Percentiles rank a stretch among this genome's conserved stretches.
Conservation (phyloP, 805 yeast species). For the Saccharomycopsis lassenensis region DNA sequence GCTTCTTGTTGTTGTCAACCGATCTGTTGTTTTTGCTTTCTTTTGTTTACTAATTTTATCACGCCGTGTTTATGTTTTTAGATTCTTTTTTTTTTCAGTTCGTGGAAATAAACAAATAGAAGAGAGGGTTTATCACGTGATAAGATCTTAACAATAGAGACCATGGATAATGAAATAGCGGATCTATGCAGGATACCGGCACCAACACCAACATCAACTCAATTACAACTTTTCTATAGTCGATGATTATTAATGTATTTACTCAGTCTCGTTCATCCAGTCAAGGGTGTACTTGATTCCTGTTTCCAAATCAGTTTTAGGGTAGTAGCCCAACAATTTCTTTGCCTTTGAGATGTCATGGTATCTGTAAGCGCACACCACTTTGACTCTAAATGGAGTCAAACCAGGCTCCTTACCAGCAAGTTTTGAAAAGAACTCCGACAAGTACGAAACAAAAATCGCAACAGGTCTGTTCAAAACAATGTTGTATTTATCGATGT, state of each 20-base stretch:
- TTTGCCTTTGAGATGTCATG: slow-evolving; percentile 89
- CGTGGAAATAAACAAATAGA: too few species aligned
- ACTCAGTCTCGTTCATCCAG: slow-evolving; percentile 74
- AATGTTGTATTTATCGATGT: slow-evolving; percentile 56
- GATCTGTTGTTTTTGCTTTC: too few species aligned
- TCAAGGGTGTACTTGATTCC: slow-evolving; percentile 73
- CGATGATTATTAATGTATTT: slow-evolving; percentile 6
- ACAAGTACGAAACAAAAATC: slow-evolving; percentile 65
- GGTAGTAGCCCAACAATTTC: slow-evolving; percentile 61
- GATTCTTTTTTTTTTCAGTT: too few species aligned
- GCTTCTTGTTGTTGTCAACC: too few species aligned
- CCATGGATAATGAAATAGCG: too few species aligned
- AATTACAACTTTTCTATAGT: neutral
- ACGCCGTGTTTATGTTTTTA: too few species aligned
- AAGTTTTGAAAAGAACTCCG: slow-evolving; percentile 62
- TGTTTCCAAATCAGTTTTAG: slow-evolving; percentile 64
- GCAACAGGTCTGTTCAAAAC: slow-evolving; percentile 70
- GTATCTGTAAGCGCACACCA: slow-evolving; percentile 88
- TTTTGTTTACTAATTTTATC: too few species aligned
- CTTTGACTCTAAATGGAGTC: slow-evolving; percentile 88
- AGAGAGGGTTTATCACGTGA: too few species aligned
- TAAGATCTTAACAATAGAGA: too few species aligned
- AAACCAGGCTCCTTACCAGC: slow-evolving; percentile 83
- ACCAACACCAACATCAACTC: too few species aligned
- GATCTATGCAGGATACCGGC: too few species aligned